These are phyloP conservation scores for Hyaloscypha hepaticicola DNA, from an alignment of 495 filamentous ascomycete species.

Conservation along the genomic window DNA sequence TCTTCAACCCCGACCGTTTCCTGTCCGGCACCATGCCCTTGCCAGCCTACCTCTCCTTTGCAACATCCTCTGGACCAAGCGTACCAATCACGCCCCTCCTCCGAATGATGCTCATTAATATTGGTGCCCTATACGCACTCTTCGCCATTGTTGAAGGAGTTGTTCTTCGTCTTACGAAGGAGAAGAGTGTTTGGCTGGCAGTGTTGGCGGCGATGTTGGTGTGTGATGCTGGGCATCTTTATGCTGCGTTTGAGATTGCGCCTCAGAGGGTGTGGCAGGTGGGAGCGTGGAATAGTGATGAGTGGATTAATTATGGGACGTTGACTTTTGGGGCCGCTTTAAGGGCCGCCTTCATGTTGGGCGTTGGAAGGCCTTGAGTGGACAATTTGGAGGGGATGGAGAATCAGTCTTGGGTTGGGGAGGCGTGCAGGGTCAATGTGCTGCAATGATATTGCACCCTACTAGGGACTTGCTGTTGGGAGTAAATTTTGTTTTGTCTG, in stretches of 20 bases:
- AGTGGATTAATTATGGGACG: constrained; percentile 31
- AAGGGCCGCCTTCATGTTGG: constrained; percentile 19
- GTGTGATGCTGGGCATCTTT: constrained; percentile 26
- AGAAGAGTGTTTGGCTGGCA: constrained; percentile 23
- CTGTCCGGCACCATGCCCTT: constrained; percentile 15
- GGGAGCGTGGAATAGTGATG: constrained; percentile 21
- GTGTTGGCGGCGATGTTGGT: constrained; percentile 10
- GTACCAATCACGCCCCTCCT: constrained; percentile 15
- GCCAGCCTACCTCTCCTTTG: not conserved
- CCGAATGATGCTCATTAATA: constrained; percentile 23
- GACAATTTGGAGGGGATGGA: not conserved
- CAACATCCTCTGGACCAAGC: not conserved
- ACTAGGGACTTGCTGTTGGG: too few relatives aligned
- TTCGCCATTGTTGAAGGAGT: constrained; percentile 25
- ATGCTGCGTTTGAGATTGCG: constrained; percentile 23
- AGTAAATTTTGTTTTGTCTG: too few relatives aligned
- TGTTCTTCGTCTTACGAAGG: constrained; percentile 18
- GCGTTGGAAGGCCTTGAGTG: constrained; percentile 14
- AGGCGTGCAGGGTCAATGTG: too few relatives aligned
- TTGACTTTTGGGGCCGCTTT: constrained; percentile 10
- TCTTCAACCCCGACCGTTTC: constrained; percentile 14
- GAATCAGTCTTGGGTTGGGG: too few relatives aligned
- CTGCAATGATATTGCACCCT: too few relatives aligned
- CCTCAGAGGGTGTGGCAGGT: constrained; percentile 9
- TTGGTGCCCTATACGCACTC: constrained; percentile 23